phyloP scores from a whole-genome alignment of 2,329 filamentous ascomycete genomes.

The Colletotrichum tropicale region DNA sequence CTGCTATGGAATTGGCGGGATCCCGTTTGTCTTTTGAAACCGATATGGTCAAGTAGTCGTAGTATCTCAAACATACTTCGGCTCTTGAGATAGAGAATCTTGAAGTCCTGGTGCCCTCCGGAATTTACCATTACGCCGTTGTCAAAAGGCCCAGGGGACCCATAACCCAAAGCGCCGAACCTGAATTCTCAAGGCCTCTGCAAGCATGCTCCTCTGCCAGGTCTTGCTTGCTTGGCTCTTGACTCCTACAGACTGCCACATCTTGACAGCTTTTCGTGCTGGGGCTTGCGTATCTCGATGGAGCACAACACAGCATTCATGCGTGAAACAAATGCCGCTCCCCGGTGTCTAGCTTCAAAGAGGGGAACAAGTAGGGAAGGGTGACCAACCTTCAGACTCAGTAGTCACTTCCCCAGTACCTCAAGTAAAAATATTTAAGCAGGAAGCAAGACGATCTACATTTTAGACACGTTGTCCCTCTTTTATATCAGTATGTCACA shows the following conservation, averaged over 20 bases:
- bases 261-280: rapidly evolving
- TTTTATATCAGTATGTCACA: rapidly evolving
- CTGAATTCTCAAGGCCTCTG: not conserved
- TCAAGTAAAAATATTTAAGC: not conserved
- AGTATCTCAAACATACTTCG: not conserved
- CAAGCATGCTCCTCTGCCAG: not conserved
- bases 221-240: not conserved
- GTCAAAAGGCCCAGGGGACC: not conserved
- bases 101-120: not conserved
- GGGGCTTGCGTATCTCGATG: not conserved
- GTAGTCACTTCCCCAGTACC: not conserved
- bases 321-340: not conserved
- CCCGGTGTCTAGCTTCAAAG: not conserved
- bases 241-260: not conserved
- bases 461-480: not conserved
- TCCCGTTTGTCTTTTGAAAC: not conserved
- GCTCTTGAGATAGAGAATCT: not conserved
- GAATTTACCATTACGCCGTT: not conserved
- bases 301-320: not conserved
- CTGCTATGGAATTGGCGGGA: too few species aligned
- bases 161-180: not conserved
- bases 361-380: not conserved
- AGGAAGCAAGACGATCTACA: not conserved
- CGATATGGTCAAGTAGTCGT: not conserved
- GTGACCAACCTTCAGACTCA: not conserved